These are phyloP conservation scores for Fusarium pilosicola DNA, from an alignment of 2,329 filamentous ascomycete species.

Conservation along the genomic window DNA sequence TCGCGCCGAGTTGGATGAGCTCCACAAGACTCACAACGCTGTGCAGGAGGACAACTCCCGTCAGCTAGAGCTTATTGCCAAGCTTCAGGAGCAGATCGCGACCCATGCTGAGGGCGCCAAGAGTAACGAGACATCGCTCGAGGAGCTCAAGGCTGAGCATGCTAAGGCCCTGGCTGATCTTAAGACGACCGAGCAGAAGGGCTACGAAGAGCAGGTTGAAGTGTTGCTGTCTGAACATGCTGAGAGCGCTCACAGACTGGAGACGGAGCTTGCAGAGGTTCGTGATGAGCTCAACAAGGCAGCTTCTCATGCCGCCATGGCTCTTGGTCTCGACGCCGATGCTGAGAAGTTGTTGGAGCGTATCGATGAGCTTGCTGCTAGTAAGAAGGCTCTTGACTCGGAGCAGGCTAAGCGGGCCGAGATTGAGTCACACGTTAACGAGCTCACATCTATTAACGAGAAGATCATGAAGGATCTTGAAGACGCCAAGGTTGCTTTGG, in stretches of 20 bases:
- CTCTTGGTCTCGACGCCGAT: conserved; percentile 70
- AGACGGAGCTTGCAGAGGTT: conserved; percentile 71
- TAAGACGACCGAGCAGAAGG: conserved; percentile 60
- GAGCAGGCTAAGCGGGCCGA: conserved; percentile 69
- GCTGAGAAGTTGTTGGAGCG: conserved; percentile 74
- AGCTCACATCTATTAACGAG: conserved; percentile 68
- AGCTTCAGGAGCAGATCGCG: conserved; percentile 67
- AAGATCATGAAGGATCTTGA: conserved; percentile 71
- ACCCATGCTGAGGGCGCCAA: conserved; percentile 69
- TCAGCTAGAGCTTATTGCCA: conserved; percentile 60
- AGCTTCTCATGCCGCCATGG: conserved; percentile 69
- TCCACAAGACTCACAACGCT: conserved; percentile 68
- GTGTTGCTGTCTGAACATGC: conserved; percentile 69
- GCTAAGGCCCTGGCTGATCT: conserved; percentile 61
- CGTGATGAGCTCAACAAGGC: conserved; percentile 73
- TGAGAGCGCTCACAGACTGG: conserved; percentile 65
- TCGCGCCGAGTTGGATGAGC: conserved; percentile 74
- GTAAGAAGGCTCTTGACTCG: conserved; percentile 67
- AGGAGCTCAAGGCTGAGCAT: conserved; percentile 61
- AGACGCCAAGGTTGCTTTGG: conserved; percentile 64
- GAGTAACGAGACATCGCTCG: conserved; percentile 62
- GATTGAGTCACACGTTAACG: conserved; percentile 64
- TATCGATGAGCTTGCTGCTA: conserved; percentile 65
- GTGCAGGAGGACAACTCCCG: conserved; percentile 56
- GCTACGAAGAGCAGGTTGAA: conserved; percentile 67